Evolutionary conservation across 257 asterid species (phyloP).

Genomic region (Nicotiana otophora): DNA sequence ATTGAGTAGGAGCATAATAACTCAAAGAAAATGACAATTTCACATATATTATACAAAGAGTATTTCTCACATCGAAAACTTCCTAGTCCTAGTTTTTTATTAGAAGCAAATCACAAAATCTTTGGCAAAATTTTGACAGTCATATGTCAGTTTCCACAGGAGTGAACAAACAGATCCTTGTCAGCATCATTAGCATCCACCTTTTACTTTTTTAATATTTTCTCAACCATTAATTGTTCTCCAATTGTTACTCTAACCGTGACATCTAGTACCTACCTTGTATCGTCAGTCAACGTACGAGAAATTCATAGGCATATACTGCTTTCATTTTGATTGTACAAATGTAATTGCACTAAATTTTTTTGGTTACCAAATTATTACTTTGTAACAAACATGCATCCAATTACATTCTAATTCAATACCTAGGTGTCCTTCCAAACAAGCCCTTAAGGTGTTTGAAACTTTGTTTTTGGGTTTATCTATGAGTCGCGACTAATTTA

Average conservation of each 20-base stretch:
- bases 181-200: background rate
- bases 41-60: background rate
- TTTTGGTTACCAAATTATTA: too few relatives aligned
- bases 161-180: background rate
- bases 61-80: slow-evolving; percentile 25
- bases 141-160: slow-evolving; percentile 3
- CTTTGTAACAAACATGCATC: too few relatives aligned
- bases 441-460: too few relatives aligned
- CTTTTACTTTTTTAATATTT: background rate
- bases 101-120: background rate
- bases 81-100: slow-evolving; percentile 8
- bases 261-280: background rate
- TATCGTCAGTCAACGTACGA: background rate
- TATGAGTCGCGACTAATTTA: too few relatives aligned
- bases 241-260: background rate
- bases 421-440: too few relatives aligned
- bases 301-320: background rate
- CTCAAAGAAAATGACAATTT: background rate
- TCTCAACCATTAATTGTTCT: background rate
- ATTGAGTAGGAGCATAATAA: slow-evolving; percentile 1
- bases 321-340: too few relatives aligned
- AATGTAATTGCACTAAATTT: too few relatives aligned
- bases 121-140: background rate
- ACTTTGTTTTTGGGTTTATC: too few relatives aligned
- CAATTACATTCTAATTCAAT: too few relatives aligned